These are phyloP conservation scores for Mallotus japonicus DNA, from an alignment of 441 rosid species.

Conservation along the genomic window DNA sequence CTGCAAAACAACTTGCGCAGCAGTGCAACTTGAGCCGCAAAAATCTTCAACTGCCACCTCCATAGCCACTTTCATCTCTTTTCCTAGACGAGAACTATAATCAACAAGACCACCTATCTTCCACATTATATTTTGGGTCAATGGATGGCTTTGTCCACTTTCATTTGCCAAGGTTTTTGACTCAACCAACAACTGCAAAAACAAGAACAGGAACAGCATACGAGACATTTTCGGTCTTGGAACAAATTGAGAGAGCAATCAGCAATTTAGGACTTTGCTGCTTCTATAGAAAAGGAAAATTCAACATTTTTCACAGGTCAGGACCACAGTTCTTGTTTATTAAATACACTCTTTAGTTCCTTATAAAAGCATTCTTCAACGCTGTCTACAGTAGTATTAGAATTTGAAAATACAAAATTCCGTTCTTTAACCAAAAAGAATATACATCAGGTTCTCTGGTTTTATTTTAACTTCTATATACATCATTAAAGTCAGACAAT, in stretches of 20 bases:
- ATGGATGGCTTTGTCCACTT: not conserved
- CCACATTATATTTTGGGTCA: not conserved
- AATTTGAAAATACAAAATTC: too few species aligned
- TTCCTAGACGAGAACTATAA: conserved; percentile 22
- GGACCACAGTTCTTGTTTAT: too few species aligned
- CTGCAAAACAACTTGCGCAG: conserved; percentile 18
- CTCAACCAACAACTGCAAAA: conserved; percentile 11
- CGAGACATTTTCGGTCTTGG: not conserved
- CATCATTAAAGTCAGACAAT: too few species aligned
- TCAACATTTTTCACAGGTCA: too few species aligned
- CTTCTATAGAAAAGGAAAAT: too few species aligned
- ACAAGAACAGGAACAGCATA: conserved; percentile 1
- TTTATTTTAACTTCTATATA: too few species aligned
- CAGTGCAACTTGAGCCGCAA: conserved; percentile 9
- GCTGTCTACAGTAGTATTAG: too few species aligned
- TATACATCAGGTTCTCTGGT: too few species aligned
- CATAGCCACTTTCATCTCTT: conserved; percentile 34
- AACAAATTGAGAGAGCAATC: not conserved
- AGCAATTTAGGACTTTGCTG: too few species aligned
- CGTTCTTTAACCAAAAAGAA: too few species aligned
- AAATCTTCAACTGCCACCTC: conserved; percentile 31
- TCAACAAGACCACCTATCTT: conserved; percentile 27
- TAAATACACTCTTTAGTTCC: too few species aligned
- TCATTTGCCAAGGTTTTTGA: not conserved
- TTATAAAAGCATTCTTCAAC: too few species aligned